Evolutionary conservation across 306 rosid genomes (phyloP).

Genomic region (Hippophae tibetana): DNA sequence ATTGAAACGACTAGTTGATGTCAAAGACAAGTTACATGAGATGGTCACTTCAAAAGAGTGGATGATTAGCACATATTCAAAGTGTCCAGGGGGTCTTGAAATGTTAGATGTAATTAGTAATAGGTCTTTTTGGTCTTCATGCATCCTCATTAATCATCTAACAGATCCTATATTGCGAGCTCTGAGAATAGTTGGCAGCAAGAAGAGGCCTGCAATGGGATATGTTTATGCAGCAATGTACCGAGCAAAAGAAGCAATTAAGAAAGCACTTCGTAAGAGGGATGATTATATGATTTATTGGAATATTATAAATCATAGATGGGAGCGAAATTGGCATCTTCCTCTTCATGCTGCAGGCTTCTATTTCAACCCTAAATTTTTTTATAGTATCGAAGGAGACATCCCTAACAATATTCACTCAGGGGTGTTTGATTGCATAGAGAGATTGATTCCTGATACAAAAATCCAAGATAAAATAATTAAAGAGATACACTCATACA

Average conservation of each 20-base stretch:
- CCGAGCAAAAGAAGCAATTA: conserved; percentile 71
- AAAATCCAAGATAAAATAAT: conserved; percentile 76
- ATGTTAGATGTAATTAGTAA: conserved; percentile 60
- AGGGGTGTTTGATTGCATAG: conserved; percentile 79
- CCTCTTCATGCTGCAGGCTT: conserved; percentile 90
- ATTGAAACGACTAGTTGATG: conserved; percentile 69
- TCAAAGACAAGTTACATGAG: conserved; percentile 68
- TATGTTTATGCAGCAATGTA: conserved; percentile 76
- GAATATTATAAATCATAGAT: conserved; percentile 80
- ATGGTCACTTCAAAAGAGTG: conserved; percentile 87
- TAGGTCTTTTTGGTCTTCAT: conserved; percentile 54
- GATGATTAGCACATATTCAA: conserved; percentile 69
- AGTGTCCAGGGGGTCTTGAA: conserved; percentile 42
- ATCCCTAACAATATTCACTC: conserved; percentile 51
- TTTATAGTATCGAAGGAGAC: conserved; percentile 74
- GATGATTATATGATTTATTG: conserved; percentile 76
- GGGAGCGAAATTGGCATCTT: conserved; percentile 66
- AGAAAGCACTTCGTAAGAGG: conserved; percentile 57
- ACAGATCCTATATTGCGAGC: conserved; percentile 59
- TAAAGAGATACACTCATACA: conserved; percentile 68
- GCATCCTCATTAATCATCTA: conserved; percentile 48
- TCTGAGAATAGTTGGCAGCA: conserved; percentile 53
- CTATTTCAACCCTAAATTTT: conserved; percentile 79
- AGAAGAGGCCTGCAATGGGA: conserved; percentile 86
- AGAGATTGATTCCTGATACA: conserved; percentile 76